Base-by-base conservation (phyloP, 2,329 filamentous ascomycete genomes). In the Colletotrichum orchidophilum region DNA sequence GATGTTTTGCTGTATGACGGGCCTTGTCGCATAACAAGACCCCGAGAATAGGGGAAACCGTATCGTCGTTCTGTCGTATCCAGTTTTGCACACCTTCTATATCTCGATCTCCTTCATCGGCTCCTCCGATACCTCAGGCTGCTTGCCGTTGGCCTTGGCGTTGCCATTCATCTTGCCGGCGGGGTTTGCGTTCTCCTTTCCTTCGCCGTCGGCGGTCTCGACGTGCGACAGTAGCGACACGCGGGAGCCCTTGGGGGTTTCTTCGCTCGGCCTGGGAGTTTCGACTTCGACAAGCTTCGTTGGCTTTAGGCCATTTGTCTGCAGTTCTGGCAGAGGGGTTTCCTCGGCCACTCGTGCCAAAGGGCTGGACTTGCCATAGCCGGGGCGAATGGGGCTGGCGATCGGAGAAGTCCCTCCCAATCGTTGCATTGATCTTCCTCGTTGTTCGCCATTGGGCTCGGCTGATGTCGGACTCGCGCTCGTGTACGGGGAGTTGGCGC, bases 271-370 rank as follows among this genome's bases (percentile, higher is more conserved):
- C n/a, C 83, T 80, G 2, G 87, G 87, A 3, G 85, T 87, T 53
- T 89, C 87, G 3, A 89, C 85, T 76, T 90, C 87, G 49, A 90
- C 86, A 18, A 90, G 82, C 73, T 87, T 87, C 63, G 82, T 80
- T 21, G 85, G 82, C 72, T 85, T 82, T 59, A 84, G 69, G 73
- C 81, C 75, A 79, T 83, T 80, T 26, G 74, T 62, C 59, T 75
- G 69, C 27, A 75, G 70, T 59, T 84, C 82, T 3, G 83, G 82
- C 55, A 83, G 79, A 29, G 80, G 76, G 11, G 81, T 77, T 79
- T 96, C 94, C 81, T 96, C 94, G 1, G 92, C 89, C 15, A 96
- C 93, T 73, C 92, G 87, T 60, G 92, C 92, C 68, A 96, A 83
- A 18, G 93, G 93, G 75, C 91, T 94, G 15, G 91, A 87, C 76